Evolutionary conservation across 2,329 filamentous ascomycete species (phyloP).

Genomic region (Aspergillus neoniger): DNA sequence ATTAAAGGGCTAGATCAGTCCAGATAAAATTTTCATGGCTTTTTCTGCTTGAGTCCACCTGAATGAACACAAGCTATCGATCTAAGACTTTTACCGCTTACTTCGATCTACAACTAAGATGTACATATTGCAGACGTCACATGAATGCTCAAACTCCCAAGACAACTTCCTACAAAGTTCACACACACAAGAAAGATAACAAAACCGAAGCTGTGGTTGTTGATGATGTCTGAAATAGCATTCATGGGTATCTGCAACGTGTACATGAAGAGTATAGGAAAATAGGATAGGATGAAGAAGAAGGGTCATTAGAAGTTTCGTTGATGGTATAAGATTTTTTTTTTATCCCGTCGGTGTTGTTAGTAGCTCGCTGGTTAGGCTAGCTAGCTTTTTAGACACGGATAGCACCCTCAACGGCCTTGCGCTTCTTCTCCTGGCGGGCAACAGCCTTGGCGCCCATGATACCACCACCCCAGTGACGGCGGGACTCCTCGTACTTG

Average conservation of each 20-base stretch:
- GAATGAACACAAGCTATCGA: too few species aligned
- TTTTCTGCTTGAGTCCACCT: too few species aligned
- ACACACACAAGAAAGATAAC: neutral
- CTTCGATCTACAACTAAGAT: neutral
- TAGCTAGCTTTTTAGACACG: constrained; percentile 74
- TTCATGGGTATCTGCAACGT: constrained; percentile 45
- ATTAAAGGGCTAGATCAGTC: neutral
- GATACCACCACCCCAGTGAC: constrained; percentile 99
- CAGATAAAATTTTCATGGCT: neutral
- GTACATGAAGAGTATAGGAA: constrained; percentile 30
- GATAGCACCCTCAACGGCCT: constrained; percentile 90
- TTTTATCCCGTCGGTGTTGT: constrained; percentile 10
- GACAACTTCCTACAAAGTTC: neutral
- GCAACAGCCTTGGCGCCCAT: constrained; percentile 94
- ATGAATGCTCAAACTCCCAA: constrained; percentile 29
- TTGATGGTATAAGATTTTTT: constrained; percentile 9
- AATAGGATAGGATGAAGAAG: constrained; percentile 8
- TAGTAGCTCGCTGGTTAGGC: constrained; percentile 10
- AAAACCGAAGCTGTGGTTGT: neutral
- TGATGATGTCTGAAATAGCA: constrained; percentile 34
- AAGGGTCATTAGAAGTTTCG: neutral
- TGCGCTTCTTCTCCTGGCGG: constrained; percentile 80
- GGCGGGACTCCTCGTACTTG: constrained; percentile 87
- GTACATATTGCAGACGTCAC: constrained; percentile 22
- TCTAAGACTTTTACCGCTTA: neutral